Conservation (phyloP, 2,329 filamentous ascomycete species). For the Ascochyta koolunga region DNA sequence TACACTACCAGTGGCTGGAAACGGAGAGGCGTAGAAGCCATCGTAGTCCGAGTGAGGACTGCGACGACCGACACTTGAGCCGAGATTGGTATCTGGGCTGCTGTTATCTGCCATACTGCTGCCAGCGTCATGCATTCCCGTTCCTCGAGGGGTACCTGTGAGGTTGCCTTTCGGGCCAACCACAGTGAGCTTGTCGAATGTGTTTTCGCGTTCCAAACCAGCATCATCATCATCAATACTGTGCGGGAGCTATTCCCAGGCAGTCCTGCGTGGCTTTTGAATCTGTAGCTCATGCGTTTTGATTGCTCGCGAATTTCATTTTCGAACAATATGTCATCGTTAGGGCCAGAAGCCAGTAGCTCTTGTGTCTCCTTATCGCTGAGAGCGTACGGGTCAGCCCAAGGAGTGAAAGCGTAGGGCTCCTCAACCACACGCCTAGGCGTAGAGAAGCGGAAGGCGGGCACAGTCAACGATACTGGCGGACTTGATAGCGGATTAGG, state of each 20-base stretch:
- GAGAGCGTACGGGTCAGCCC: slow-evolving; percentile 30
- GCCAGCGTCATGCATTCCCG: slow-evolving; percentile 44
- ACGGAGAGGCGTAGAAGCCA: slow-evolving; percentile 33
- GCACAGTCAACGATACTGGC: slow-evolving; percentile 25
- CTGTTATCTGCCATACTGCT: slow-evolving; percentile 49
- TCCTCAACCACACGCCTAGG: slow-evolving; percentile 12
- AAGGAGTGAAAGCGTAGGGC: slow-evolving; percentile 25
- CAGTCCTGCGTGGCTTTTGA: slow-evolving; percentile 1
- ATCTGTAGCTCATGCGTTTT: not conserved
- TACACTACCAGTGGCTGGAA: slow-evolving; percentile 27
- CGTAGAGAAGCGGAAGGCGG: slow-evolving; percentile 18
- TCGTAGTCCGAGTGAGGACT: slow-evolving; percentile 20
- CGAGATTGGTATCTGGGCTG: slow-evolving; percentile 36
- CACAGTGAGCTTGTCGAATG: slow-evolving; percentile 43
- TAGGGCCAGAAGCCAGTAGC: slow-evolving; percentile 44
- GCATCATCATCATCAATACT: not conserved
- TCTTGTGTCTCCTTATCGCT: slow-evolving; percentile 44
- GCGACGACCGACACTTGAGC: slow-evolving; percentile 24
- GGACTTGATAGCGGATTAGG: slow-evolving; percentile 18
- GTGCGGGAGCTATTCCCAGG: slow-evolving; percentile 6
- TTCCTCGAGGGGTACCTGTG: slow-evolving; percentile 46
- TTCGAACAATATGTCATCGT: slow-evolving; percentile 42
- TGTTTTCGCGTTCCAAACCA: slow-evolving; percentile 35
- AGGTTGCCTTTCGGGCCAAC: slow-evolving; percentile 46
- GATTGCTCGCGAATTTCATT: slow-evolving; percentile 15